Evolutionary conservation across 495 filamentous ascomycete species (phyloP).

Genomic region (Neurospora pannonica): DNA sequence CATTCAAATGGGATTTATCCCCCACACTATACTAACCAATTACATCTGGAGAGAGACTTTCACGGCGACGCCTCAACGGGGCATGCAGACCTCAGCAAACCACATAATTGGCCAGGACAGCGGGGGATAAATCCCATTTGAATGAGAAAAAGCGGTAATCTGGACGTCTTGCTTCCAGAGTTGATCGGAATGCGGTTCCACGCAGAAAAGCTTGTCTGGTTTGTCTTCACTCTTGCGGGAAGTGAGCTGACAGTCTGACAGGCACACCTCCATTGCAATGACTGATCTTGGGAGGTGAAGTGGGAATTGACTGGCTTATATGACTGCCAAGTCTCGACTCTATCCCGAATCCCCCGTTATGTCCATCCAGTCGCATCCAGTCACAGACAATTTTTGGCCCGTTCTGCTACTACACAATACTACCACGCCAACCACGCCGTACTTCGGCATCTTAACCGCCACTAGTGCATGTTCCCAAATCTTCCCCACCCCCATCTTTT

Average conservation of each 20-base stretch:
- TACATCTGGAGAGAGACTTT: no score
- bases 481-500: neutral
- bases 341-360: neutral
- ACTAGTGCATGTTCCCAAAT: neutral
- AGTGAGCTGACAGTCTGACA: neutral
- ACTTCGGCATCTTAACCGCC: neutral
- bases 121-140: no score
- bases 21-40: no score
- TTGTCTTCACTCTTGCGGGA: neutral
- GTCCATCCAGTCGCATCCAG: neutral
- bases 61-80: no score
- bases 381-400: neutral
- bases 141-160: no score
- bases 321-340: neutral
- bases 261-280: neutral
- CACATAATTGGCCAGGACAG: no score
- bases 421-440: neutral
- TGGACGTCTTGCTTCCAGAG: neutral
- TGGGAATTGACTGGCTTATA: neutral
- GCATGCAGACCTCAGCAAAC: no score
- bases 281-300: neutral
- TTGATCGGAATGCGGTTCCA: neutral
- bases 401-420: neutral
- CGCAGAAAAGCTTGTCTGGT: neutral
- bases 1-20: no score